Evolutionary conservation across 75 land plant species (phyloP).

Genomic region (Picea sitchensis): DNA sequence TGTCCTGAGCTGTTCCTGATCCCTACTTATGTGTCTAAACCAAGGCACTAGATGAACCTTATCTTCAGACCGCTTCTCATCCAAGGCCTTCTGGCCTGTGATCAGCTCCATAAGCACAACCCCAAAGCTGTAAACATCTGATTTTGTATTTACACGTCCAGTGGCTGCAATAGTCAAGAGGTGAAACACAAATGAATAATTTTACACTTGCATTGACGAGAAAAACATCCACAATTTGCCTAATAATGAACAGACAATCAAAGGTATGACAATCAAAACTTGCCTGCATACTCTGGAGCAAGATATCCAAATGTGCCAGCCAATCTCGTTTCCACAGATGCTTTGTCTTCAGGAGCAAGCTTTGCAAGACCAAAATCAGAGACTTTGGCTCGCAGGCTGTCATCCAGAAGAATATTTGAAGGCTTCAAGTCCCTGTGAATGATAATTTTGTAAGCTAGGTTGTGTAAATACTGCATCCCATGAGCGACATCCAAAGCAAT

Average conservation of each 20-base stretch:
- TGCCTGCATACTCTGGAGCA: constrained; percentile 84
- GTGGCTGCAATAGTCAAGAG: constrained; percentile 39
- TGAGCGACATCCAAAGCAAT: constrained; percentile 78
- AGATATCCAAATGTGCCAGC: constrained; percentile 89
- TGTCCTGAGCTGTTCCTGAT: constrained; percentile 29
- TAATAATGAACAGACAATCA: too few species aligned
- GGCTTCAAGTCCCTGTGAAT: constrained; percentile 83
- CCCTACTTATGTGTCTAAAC: constrained; percentile 53
- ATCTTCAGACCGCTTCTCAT: constrained; percentile 52
- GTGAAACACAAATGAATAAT: too few species aligned
- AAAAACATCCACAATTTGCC: too few species aligned
- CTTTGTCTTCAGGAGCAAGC: constrained; percentile 64
- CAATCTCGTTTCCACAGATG: constrained; percentile 59
- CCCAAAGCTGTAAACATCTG: constrained; percentile 84
- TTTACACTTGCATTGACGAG: too few species aligned
- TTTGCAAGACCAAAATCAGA: constrained; percentile 80
- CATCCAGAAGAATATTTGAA: constrained; percentile 67
- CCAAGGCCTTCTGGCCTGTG: constrained; percentile 61
- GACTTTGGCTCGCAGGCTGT: constrained; percentile 65
- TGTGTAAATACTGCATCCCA: constrained; percentile 76
- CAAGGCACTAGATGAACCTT: constrained; percentile 55
- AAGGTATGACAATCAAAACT: not conserved
- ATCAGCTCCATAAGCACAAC: constrained; percentile 79
- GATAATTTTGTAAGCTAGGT: constrained; percentile 63
- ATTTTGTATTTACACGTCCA: constrained; percentile 72